phyloP scores from a whole-genome alignment of 176 grass and related monocot genomes.

The Zoysia japonica region DNA sequence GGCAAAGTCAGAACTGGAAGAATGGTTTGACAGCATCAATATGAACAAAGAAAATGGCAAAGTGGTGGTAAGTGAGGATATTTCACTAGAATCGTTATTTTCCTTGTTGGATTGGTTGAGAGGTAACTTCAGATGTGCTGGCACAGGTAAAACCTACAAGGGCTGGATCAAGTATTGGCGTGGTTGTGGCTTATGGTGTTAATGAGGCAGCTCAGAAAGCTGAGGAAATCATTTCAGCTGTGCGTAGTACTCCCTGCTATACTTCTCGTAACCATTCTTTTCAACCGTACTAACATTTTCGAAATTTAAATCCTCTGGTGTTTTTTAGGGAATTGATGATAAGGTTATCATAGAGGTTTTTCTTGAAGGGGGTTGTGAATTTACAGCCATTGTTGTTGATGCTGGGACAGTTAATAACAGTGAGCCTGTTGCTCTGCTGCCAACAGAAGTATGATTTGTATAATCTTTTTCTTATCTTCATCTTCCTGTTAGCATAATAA shows the following conservation, averaged over 20 bases:
- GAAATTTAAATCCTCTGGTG: conserved; percentile 23
- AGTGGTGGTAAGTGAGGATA: conserved; percentile 62
- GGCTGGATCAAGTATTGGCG: conserved; percentile 89
- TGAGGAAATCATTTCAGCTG: conserved; percentile 69
- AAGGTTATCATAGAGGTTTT: conserved; percentile 89
- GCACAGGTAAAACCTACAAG: conserved; percentile 79
- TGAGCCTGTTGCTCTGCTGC: conserved; percentile 79
- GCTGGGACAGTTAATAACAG: conserved; percentile 55
- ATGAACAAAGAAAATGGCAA: conserved; percentile 78
- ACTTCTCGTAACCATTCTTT: not conserved
- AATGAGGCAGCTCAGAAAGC: conserved; percentile 80
- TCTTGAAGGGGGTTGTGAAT: conserved; percentile 85
- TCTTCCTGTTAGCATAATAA: conserved; percentile 4
- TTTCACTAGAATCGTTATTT: conserved; percentile 30
- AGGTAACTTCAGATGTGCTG: conserved; percentile 31
- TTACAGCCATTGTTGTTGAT: conserved; percentile 90
- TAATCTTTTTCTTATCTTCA: not conserved
- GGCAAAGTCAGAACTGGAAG: conserved; percentile 45
- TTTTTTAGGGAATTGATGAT: conserved; percentile 67
- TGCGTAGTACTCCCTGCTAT: conserved; percentile 20
- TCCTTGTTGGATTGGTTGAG: conserved; percentile 16
- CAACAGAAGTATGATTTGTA: conserved; percentile 65
- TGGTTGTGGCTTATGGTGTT: conserved; percentile 75
- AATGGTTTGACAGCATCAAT: conserved; percentile 62
- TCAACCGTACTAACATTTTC: not conserved